phyloP scores from a whole-genome alignment of 371 early-diverging fungal genomes.

The Circinella minor region DNA sequence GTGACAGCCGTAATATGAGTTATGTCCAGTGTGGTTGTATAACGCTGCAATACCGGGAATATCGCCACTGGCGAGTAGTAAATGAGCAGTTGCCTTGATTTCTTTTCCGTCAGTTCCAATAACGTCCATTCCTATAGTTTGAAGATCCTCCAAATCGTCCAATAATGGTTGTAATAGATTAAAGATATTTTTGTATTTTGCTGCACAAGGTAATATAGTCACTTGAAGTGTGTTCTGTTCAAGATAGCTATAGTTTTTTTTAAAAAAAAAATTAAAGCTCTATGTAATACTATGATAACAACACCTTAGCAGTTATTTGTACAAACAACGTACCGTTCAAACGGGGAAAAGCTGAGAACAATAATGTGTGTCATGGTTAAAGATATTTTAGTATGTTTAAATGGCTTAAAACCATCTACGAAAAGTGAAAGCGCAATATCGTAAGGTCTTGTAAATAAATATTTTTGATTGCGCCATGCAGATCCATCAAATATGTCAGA shows the following conservation, averaged over 20 bases:
- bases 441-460: background rate
- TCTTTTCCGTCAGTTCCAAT: background rate
- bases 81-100: slow-evolving; percentile 9
- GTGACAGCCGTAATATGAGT: slow-evolving; percentile 7
- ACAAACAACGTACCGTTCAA: slow-evolving; percentile 9
- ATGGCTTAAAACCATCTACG: slow-evolving; percentile 17
- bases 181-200: background rate
- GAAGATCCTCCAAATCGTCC: slow-evolving; percentile 4
- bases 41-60: slow-evolving; percentile 16
- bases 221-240: slow-evolving; percentile 15
- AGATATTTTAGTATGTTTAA: background rate
- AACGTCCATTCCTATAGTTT: background rate
- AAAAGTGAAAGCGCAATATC: slow-evolving; percentile 12
- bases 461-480: background rate
- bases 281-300: too few species aligned
- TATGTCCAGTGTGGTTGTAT: slow-evolving; percentile 6
- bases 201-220: slow-evolving; percentile 2
- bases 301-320: background rate
- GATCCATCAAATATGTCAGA: slow-evolving; percentile 14
- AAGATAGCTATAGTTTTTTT: slow-evolving; percentile 8
- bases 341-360: slow-evolving; percentile 8
- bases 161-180: slow-evolving; percentile 12
- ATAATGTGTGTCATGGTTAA: slow-evolving; percentile 13
- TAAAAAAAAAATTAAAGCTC: background rate
- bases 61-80: slow-evolving; percentile 13